A percentile compares a stretch with the other conserved stretches of the same genome.
phyloP scores from a whole-genome alignment of 2,329 filamentous ascomycete genomes.

The Calonectria henricotiae region DNA sequence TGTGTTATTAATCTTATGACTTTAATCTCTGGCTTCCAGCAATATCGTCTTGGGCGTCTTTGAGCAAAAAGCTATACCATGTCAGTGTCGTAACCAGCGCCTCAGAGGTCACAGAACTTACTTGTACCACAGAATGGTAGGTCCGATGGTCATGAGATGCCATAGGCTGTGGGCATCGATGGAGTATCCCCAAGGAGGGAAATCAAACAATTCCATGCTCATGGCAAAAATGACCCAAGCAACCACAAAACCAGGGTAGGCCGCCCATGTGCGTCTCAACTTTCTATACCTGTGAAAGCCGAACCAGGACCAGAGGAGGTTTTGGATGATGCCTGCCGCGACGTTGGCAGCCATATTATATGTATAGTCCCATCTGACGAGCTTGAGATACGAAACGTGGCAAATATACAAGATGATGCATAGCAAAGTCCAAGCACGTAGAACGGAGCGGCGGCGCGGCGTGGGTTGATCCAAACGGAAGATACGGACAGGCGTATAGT shows the following conservation, averaged over 20 bases:
- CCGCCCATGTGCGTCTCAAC: constrained; percentile 83
- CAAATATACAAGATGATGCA: constrained; percentile 81
- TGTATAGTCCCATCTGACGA: constrained; percentile 93
- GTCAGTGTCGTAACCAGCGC: constrained; percentile 46
- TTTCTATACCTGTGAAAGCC: constrained; percentile 82
- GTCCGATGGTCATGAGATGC: constrained; percentile 94
- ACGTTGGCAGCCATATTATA: constrained; percentile 99
- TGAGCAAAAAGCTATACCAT: constrained; percentile 82
- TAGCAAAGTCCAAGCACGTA: constrained; percentile 82
- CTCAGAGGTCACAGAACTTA: constrained; percentile 69
- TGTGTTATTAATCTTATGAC: constrained; percentile 57
- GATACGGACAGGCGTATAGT: constrained; percentile 86
- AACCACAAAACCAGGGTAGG: constrained; percentile 92
- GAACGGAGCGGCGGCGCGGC: constrained; percentile 64
- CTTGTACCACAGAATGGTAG: constrained; percentile 95
- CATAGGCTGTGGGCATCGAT: constrained; percentile 96
- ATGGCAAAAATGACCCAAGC: constrained; percentile 94
- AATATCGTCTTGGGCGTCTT: constrained; percentile 88
- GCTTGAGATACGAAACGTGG: constrained; percentile 88
- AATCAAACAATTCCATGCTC: constrained; percentile 96
- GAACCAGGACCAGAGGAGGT: constrained; percentile 89
- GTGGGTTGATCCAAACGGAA: constrained; percentile 82
- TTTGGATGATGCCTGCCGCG: constrained; percentile 83
- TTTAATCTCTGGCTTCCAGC: constrained; percentile 80
- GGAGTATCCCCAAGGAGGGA: constrained; percentile 85